A percentile compares a stretch with the other conserved stretches of the same genome.
Evolutionary conservation across 2,329 filamentous ascomycete genomes (phyloP).

Genomic region (Dothistroma pini): DNA sequence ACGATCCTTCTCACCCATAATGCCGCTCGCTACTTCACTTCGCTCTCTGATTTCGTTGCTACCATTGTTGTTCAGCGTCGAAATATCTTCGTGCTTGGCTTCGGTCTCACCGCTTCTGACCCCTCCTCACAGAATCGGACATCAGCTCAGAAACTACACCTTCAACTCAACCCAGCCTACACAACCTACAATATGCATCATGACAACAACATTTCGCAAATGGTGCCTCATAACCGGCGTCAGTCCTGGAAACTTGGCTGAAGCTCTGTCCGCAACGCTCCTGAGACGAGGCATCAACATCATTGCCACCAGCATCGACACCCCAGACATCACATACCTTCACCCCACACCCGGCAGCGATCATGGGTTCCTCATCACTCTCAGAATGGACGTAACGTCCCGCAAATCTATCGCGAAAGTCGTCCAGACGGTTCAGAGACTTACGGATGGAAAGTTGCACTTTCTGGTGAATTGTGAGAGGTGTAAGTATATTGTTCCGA

Average conservation of each 20-base stretch:
- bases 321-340: slow-evolving; percentile 25
- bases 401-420: slow-evolving; percentile 36
- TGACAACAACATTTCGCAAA: slow-evolving; percentile 27
- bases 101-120: neutral
- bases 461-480: slow-evolving; percentile 51
- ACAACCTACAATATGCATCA: neutral
- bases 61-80: neutral
- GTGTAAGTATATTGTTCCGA: slow-evolving; percentile 28
- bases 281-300: slow-evolving; percentile 45
- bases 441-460: slow-evolving; percentile 39
- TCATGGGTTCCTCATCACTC: slow-evolving; percentile 18
- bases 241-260: slow-evolving; percentile 45
- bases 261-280: slow-evolving; percentile 45
- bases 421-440: slow-evolving; percentile 29
- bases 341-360: slow-evolving; percentile 7
- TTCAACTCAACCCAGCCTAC: neutral
- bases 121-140: neutral
- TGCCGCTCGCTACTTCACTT: neutral
- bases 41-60: neutral
- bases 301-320: slow-evolving; percentile 40
- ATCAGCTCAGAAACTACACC: neutral
- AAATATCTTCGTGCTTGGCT: neutral
- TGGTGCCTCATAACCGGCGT: slow-evolving; percentile 51
- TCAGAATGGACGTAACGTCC: slow-evolving; percentile 44
- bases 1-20: neutral